Evolutionary conservation across 805 yeast genomes (phyloP), one percentile per base, ranked within the genome.

Genomic region (Candida sakaeoensis): DNA sequence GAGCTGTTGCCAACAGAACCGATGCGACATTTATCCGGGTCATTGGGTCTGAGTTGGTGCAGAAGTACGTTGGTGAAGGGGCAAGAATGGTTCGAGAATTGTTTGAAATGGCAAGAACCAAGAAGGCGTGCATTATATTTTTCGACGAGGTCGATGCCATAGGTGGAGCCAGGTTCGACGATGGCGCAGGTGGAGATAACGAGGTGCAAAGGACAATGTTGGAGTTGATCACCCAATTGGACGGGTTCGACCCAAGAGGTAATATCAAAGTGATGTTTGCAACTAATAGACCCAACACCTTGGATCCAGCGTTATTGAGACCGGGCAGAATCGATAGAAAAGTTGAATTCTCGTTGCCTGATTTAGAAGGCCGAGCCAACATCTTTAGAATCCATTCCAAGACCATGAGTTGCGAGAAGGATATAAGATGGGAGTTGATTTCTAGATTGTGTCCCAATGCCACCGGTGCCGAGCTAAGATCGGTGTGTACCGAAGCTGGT

Each of bases 91-190:
- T 93, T 40, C 80, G 99, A 65, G 99, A 93, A 68, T 75, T 93
- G 56, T 93, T 93, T 55, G 99, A 93, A 62, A 90, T 93, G 98
- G 99, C 99, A 2, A 83, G 99, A 61, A 85, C 98, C 26, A 93
- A 93, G 66, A 90, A 91, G 59, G 98, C 99, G 2, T 91, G 98
- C 67, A 93, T 93, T 57, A 91, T 93, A 42, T 93, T 93, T 68
- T 93, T 93, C 57, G 99, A 93, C 67, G 99, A 93, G 72, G 83
- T 93, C 51, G 99, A 93, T 70, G 99, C 99, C 27, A 88, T 93
- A 62, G 99, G 99, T 51, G 99, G 99, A 30, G 98, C 98, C n/a
- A 82, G 99, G 63, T 93, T 93, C 60, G 99, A 93, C 63, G 99
- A 93, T 61, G 98, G 98, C 55, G 98, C 98, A 8, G 98, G 97